phyloP scores from a whole-genome alignment of 2,329 filamentous ascomycete species.

The Ascochyta fabae region DNA sequence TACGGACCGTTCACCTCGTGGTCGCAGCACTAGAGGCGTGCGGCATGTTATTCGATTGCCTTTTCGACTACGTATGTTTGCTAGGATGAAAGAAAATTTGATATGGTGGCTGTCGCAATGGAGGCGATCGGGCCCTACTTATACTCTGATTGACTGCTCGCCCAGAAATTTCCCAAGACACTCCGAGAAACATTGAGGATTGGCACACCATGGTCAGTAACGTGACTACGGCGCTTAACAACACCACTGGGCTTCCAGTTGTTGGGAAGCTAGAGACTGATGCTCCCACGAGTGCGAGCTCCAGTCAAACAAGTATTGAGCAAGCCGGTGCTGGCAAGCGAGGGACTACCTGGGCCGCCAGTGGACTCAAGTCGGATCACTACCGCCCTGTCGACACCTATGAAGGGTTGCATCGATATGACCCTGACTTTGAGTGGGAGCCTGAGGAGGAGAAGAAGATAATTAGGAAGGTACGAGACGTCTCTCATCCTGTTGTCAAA shows the following conservation, averaged over 20 bases:
- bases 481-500: neutral
- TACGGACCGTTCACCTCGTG: conserved; percentile 1
- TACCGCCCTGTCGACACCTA: conserved; percentile 63
- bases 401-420: conserved; percentile 65
- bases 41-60: neutral
- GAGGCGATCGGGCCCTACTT: conserved; percentile 8
- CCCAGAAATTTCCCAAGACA: conserved; percentile 13
- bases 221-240: conserved; percentile 7
- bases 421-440: conserved; percentile 64
- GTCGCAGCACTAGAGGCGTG: conserved; percentile 2
- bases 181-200: conserved; percentile 9
- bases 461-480: conserved; percentile 57
- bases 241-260: conserved; percentile 11
- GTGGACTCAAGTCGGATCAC: conserved; percentile 43
- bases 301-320: conserved; percentile 24
- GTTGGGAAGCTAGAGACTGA: conserved; percentile 30
- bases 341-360: conserved; percentile 44
- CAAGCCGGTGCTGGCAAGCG: conserved; percentile 17
- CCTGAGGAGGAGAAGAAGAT: conserved; percentile 62
- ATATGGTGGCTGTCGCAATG: conserved; percentile 1
- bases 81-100: conserved; percentile 6
- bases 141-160: conserved; percentile 7
- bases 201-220: conserved; percentile 7
- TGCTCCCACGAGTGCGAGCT: conserved; percentile 25
- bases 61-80: neutral